Evolutionary conservation across 306 rosid species (phyloP), one percentile per base, ranked within the genome.

Genomic region (Trichosanthes truncata): DNA sequence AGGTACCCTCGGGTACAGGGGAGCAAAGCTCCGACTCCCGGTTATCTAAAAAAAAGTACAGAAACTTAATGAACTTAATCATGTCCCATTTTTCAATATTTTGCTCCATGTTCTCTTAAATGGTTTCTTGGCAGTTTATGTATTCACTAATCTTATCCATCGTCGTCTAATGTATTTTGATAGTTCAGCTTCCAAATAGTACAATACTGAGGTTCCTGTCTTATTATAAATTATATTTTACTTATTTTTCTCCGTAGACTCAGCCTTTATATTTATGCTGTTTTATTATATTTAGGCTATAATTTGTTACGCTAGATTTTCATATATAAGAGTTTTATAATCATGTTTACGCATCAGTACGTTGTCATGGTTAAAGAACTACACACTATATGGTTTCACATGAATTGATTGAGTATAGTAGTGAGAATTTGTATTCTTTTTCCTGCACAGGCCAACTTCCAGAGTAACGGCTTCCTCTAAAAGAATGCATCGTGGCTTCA

Each of bases 381-480:
- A 10, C 13, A 36, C 31, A 9, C 51, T n/a, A 21, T 9, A 36
- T 45, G 21, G 51, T 55, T 57, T 77, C 62, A 23, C 71, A 38
- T 57, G 31, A 77, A 57, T n/a, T 57, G 55, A 36, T 77, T 77
- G 23, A 35, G 66, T 33, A 53, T 75, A 11, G 18, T 31, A 31
- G 65, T 65, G 29, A 62, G 0, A 62, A 9, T 10, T 74, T 51
- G 21, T 60, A 15, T 79, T 79, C 10, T 67, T 67, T 71, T 29
- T 2, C 79, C 62, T 67, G 75, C 51, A 52, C 81, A 88, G 96
- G 85, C 66, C 87, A 49, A 80, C 84, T 83, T 89, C 96, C 56
- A 88, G 84, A 62, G 87, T 86, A 77, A 79, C 83, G 26, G 83
- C 86, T 65, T 75, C 82, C 82, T 80, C 94, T 73, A 93, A 87